Evolutionary conservation across 2,329 filamentous ascomycete genomes (phyloP), one percentile per base, ranked within the genome.

Genomic region (Xylariales sp.): DNA sequence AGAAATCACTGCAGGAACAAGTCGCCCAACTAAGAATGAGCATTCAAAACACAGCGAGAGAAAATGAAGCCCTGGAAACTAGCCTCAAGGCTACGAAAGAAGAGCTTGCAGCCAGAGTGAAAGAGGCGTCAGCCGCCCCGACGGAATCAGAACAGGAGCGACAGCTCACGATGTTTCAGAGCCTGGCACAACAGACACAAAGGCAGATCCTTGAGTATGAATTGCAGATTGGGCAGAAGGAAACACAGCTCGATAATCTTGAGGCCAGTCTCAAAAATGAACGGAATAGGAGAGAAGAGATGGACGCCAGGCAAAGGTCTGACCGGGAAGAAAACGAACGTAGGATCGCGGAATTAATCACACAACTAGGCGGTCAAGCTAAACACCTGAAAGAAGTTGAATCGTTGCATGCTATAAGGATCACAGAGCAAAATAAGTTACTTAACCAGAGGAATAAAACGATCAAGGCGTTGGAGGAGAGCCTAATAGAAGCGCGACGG

Each of bases 401-500:
- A 10, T 16, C 10, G 18, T 48, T 23, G 3, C 14, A 65, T 28
- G 30, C 30, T 36, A 3, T 7, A 5, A 49, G 9, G 12, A 10
- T 43, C 36, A 14, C 39, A 0, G 63, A 56, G 28, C 41, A 65
- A 56, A 45, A 39, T 7, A 60, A 54, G 10, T n/a, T 50, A 9
- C 18, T 65, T 3, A 46, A 12, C 8, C 41, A 65, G 45, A 48
- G n/a, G 28, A 49, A n/a, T n/a, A 61, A 62, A 28, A 57, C 50
- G n/a, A 55, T 65, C 10, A 61, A 56, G 23, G 8, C 45, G 5
- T 32, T 59, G 4, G 48, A 67, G 46, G 23, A n/a, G 34, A 43
- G 39, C 36, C 36, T 58, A 30, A 46, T 18, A n/a, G 45, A 53
- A 45, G 34, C 34, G n/a, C 39, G 63, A 32, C 36, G 41, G n/a